Conservation (phyloP, 805 yeast species). For the Wickerhamomyces rabaulensis region DNA sequence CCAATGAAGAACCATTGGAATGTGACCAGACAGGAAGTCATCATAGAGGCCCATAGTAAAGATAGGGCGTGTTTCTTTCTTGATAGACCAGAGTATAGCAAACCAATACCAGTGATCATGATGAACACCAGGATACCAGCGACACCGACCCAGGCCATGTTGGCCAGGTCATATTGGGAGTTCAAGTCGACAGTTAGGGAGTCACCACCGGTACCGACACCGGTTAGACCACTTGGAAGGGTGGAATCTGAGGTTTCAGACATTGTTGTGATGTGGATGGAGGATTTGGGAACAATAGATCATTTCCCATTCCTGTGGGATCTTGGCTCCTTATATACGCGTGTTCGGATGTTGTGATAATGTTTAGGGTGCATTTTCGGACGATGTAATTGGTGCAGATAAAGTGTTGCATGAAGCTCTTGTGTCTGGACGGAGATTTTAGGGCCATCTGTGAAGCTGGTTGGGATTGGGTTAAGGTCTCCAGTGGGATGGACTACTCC, state of each 20-base stretch:
- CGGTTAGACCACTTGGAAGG: conserved; percentile 37
- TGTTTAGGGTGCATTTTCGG: neutral
- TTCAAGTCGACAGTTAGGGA: conserved; percentile 69
- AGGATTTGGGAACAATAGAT: neutral
- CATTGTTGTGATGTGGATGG: neutral
- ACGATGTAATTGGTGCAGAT: neutral
- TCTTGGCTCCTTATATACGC: neutral
- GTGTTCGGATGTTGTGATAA: neutral
- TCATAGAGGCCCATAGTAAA: conserved; percentile 87
- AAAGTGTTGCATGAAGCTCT: neutral
- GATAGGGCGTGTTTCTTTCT: conserved; percentile 96
- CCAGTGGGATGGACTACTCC: too few relatives aligned
- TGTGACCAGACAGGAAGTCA: conserved; percentile 75
- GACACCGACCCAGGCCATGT: conserved; percentile 81
- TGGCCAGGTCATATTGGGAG: conserved; percentile 61
- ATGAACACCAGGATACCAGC: conserved; percentile 85
- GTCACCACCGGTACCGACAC: conserved; percentile 75
- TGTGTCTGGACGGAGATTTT: neutral
- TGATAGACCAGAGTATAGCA: conserved; percentile 87
- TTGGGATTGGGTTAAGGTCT: too few relatives aligned
- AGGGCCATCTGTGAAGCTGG: too few relatives aligned
- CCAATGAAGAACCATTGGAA: conserved; percentile 99
- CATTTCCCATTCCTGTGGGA: neutral
- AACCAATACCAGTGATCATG: conserved; percentile 95
- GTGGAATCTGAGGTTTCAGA: neutral